phyloP scores from a whole-genome alignment of 1,139 yeast species.

The Yamadazyma triangularis region DNA sequence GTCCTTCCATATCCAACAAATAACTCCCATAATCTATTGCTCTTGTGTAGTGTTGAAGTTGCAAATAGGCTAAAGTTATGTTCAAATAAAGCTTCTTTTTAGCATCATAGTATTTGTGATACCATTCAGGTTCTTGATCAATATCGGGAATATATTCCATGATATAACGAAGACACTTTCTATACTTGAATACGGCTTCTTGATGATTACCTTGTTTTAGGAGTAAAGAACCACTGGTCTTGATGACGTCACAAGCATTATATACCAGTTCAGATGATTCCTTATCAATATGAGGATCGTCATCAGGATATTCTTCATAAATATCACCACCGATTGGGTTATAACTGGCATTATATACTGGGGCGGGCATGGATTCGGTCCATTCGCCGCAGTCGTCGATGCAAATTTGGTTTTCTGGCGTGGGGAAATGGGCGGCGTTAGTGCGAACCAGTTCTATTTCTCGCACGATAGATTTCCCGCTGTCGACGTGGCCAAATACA shows the following conservation, averaged over 20 bases:
- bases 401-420: constrained; percentile 29
- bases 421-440: constrained; percentile 39
- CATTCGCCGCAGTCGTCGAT: constrained; percentile 67
- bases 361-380: constrained; percentile 47
- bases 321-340: constrained; percentile 61
- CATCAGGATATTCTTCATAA: constrained; percentile 74
- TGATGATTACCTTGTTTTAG: constrained; percentile 48
- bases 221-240: constrained; percentile 60
- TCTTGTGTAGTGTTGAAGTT: constrained; percentile 39
- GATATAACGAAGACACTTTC: constrained; percentile 59
- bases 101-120: constrained; percentile 44
- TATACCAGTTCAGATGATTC: constrained; percentile 54
- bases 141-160: constrained; percentile 69
- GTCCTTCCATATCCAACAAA: constrained; percentile 46
- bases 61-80: constrained; percentile 48
- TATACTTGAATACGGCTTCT: constrained; percentile 57
- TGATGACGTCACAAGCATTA: constrained; percentile 50
- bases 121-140: constrained; percentile 57
- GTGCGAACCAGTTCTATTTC: constrained; percentile 53
- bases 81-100: constrained; percentile 63
- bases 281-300: constrained; percentile 53
- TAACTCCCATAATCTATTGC: constrained; percentile 52
- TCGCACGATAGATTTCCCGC: constrained; percentile 70
- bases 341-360: constrained; percentile 59
- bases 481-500: constrained; percentile 61